Evolutionary conservation across 1,284 basidiomycete genomes (phyloP), one percentile per base, ranked within the genome.

Genomic region (Phylloboletellus chloephorus): DNA sequence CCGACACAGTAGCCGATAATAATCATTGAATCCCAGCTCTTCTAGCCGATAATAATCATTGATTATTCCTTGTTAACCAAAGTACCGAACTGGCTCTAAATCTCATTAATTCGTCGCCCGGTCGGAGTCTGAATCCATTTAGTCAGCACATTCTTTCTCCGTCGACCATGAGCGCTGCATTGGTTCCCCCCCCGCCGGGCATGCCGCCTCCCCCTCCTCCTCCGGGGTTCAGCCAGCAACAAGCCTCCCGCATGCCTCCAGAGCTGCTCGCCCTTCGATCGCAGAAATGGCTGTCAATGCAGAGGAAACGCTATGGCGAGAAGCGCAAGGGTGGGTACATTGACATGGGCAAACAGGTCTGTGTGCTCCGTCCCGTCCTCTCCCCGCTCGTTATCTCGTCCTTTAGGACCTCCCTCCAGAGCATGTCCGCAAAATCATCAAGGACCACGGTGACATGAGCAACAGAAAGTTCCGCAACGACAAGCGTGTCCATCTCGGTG

Each of bases 401-500:
- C 25, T 41, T 11, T 45, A 89, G 87, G 86, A 90, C 63, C 67
- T 90, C 48, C 86, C 86, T 49, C 87, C 90, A 25, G 96, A 99
- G 67, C 94, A 97, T 61, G 84, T 97, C 51, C 82, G 92, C 45
- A 96, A 95, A 81, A 95, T 96, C 55, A 93, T 96, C 71, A 93
- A 96, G 71, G 92, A 96, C 67, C 92, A 95, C 56, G 91, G 92
- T 52, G 92, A 95, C 68, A 94, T 96, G 91, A 91, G 88, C 67
- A 92, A 90, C 62, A 79, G 89, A 63, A 93, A 94, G 71, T 98
- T 97, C 67, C 76, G 96, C 52, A 94, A 95, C 61, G 96, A 99
- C 74, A 99, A 98, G 71, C 90, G 96, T 52, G 96, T 98, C 33
- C 95, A 98, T 65, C 78, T 98, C 23, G 95, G 95, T 54, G 95